Base-by-base conservation (phyloP, 2,329 filamentous ascomycete genomes). In the Pseudogymnoascus sp. region DNA sequence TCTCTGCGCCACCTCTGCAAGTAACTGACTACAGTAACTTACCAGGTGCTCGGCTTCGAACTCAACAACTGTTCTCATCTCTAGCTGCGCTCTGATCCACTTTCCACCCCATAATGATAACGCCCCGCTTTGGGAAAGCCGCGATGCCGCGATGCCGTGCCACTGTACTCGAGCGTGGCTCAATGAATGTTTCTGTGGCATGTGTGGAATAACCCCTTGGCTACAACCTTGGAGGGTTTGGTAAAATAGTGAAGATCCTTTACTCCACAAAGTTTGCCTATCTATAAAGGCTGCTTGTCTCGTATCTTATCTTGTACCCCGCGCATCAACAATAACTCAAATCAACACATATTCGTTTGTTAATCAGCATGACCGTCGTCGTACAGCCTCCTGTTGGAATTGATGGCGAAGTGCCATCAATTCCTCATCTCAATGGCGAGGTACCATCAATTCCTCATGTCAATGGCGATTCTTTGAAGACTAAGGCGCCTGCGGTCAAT, bases 281-380 rank as follows among this genome's bases (percentile, higher is more conserved):
- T 53, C 19, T 44, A 44, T 44, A 53, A 53, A 53, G 46, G 17
- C n/a, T 53, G 46, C 15, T 31, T 53, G 46, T 31, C 46, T 53
- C 26, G 46, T 53, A 53, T 53, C 46, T 53, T 53, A 53, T 53
- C 46, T 31, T 53, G 26, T 53, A 53, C 46, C 46, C 46, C 46
- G 46, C 26, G 23, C 23, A 29, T 29, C 44, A 53, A 17, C 23
- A 17, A 5, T 7, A 53, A 53, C 23, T 50, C 44, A 29, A 29
- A 50, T 29, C 44, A 17, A 53, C 46, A 53, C 9, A 10, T 17
- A 31, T 53, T 53, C 11, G 31, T 53, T 31, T 15, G 44, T 11
- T 53, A 15, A 56, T 19, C 26, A 56, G n/a, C 9, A 56, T 56
- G 46, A 56, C 46, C 10, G 46, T 56, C 46, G 10, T 33, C 15